Evolutionary conservation across 495 filamentous ascomycete species (phyloP), one percentile per base, ranked within the genome.

Genomic region (Penicillium crystallinum): DNA sequence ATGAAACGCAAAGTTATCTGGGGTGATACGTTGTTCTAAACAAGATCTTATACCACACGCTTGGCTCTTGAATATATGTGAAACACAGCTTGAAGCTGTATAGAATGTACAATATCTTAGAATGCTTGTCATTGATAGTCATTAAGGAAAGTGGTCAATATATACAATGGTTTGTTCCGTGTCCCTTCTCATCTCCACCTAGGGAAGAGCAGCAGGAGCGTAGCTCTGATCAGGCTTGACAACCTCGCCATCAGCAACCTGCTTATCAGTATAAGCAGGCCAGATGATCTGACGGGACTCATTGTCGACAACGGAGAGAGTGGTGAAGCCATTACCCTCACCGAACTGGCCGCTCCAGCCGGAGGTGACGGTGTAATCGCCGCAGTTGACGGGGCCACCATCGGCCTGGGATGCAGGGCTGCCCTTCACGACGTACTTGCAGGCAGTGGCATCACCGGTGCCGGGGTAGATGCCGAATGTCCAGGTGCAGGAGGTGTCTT

Each of bases 341-440:
- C 78, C 78, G 48, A 81, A 82, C 53, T 78, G 72, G 52, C 75
- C 77, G 65, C 77, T 81, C 79, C 78, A 82, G 61, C 66, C 68
- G 14, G 75, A 76, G 37, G 71, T 81, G 48, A 83, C 55, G 50
- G 72, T 78, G 67, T 65, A 81, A 37, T 55, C 61, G 27, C 77
- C 79, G 63, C 78, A 81, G 34, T 21, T 56, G 55, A 62, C 49
- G 19, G 69, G 68, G 25, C 59, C 67, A 35, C 71, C 74, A 43
- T 66, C 62, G 18, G 70, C 56, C n/a, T 63, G 62, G 63, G 65
- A 74, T 42, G 77, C 78, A 29, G 63, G 61, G 10, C 56, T 40
- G 39, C 62, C 70, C 12, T 58, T 65, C 41, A 80, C 73, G 53
- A 66, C 69, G 59, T 70, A 79, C 30, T 54, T 57, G 57, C 29